phyloP scores from a whole-genome alignment of 2,329 filamentous ascomycete genomes.

The Botrytis deweyae region DNA sequence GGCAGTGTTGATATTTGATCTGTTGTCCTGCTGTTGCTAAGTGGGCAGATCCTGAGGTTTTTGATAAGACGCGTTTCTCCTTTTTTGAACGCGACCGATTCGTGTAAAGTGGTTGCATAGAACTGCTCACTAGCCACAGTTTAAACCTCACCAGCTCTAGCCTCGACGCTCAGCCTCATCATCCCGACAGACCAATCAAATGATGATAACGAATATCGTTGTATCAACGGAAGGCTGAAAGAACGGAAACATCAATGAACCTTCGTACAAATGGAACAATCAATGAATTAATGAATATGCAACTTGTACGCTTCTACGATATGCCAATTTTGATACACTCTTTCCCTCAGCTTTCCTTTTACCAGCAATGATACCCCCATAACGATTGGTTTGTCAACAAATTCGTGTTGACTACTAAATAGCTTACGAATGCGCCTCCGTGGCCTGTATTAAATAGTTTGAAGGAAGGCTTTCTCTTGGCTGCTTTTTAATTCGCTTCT shows the following conservation, averaged over 20 bases:
- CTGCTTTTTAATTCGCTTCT: background rate
- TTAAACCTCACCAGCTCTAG: background rate
- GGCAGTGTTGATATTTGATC: constrained; percentile 1
- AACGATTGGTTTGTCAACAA: constrained; percentile 32
- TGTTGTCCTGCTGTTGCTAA: constrained; percentile 19
- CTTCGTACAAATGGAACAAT: background rate
- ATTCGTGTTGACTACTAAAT: constrained; percentile 20
- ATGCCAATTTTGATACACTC: background rate
- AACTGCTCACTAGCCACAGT: background rate
- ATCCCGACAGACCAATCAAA: background rate
- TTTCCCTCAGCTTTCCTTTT: constrained; percentile 7
- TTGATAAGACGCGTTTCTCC: constrained; percentile 20
- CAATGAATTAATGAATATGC: constrained; percentile 14
- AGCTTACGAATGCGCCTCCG: constrained; percentile 28
- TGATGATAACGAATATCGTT: background rate
- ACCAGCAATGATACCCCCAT: constrained; percentile 40
- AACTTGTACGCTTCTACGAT: background rate
- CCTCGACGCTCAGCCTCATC: constrained; percentile 16
- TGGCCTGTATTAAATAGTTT: constrained; percentile 26
- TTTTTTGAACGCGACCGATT: constrained; percentile 22
- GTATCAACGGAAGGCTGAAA: constrained; percentile 22
- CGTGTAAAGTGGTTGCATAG: constrained; percentile 26
- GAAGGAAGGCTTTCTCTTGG: background rate
- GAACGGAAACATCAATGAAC: constrained; percentile 13
- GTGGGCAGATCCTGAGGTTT: constrained; percentile 13